Conservation (phyloP, 140 eudicot species). For the Stevia rebaudiana region DNA sequence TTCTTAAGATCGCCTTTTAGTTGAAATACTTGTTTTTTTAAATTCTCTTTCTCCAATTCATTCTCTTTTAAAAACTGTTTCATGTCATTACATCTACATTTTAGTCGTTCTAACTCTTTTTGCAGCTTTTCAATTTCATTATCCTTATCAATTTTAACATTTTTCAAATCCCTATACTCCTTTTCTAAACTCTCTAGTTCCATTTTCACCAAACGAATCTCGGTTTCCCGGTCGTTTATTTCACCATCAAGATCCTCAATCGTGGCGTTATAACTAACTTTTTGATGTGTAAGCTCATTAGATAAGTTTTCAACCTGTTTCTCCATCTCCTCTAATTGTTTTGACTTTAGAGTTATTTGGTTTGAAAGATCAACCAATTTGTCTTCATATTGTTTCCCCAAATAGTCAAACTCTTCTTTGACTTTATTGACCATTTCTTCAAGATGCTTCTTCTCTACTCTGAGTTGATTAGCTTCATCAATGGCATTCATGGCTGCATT, state of each 20-base stretch:
- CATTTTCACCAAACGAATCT: constrained; percentile 28
- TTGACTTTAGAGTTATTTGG: constrained; percentile 36
- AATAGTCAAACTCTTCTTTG: constrained; percentile 39
- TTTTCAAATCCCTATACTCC: constrained; percentile 36
- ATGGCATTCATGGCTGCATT: constrained; percentile 65
- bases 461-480: constrained; percentile 71
- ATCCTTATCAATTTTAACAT: constrained; percentile 43
- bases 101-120: constrained; percentile 43
- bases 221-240: constrained; percentile 39
- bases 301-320: constrained; percentile 36
- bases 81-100: constrained; percentile 44
- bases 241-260: constrained; percentile 42
- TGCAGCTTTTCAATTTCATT: constrained; percentile 40
- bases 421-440: constrained; percentile 55
- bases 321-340: constrained; percentile 40
- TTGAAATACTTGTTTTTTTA: constrained; percentile 52
- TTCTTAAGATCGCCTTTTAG: constrained; percentile 58
- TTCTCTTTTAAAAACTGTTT: constrained; percentile 37
- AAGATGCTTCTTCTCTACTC: constrained; percentile 45
- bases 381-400: constrained; percentile 43
- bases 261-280: constrained; percentile 29
- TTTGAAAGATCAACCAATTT: constrained; percentile 39
- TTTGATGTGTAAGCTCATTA: constrained; percentile 37
- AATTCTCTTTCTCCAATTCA: constrained; percentile 55
- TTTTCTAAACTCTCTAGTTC: constrained; percentile 42